phyloP scores from a whole-genome alignment of 2,329 filamentous ascomycete genomes.

The Fusarium sp. region DNA sequence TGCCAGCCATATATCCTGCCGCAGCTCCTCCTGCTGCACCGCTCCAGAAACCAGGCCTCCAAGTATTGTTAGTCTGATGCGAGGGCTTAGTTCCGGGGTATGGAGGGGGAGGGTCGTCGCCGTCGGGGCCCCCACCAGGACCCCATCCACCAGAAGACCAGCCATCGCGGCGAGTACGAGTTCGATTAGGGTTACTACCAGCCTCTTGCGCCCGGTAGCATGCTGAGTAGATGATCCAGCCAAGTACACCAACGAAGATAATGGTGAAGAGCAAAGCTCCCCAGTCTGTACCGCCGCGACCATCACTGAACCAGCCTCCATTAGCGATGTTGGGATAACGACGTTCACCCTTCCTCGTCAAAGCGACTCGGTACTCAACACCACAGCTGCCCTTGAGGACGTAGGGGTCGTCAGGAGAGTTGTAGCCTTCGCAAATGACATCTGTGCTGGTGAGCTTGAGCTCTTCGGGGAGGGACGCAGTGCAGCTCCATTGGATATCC shows the following conservation, averaged over 20 bases:
- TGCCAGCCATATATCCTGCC: slow-evolving; percentile 73
- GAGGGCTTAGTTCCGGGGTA: slow-evolving; percentile 55
- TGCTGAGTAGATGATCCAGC: slow-evolving; percentile 71
- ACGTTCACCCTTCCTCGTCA: slow-evolving; percentile 81
- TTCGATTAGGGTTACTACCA: slow-evolving; percentile 17
- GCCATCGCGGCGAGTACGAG: slow-evolving; percentile 41
- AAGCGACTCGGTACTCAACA: slow-evolving; percentile 84
- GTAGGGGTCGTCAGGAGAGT: slow-evolving; percentile 78
- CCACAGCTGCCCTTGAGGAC: slow-evolving; percentile 93
- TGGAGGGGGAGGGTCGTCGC: slow-evolving; percentile 65
- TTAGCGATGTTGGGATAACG: slow-evolving; percentile 70
- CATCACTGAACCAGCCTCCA: slow-evolving; percentile 51
- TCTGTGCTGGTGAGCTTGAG: slow-evolving; percentile 84
- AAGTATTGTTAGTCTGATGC: slow-evolving; percentile 59
- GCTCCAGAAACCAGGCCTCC: slow-evolving; percentile 81
- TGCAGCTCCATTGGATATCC: slow-evolving; percentile 93
- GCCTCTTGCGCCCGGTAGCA: slow-evolving; percentile 46
- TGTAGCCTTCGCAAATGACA: slow-evolving; percentile 92
- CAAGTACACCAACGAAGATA: slow-evolving; percentile 68
- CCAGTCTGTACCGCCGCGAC: slow-evolving; percentile 48
- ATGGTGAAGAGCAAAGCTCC: slow-evolving; percentile 66
- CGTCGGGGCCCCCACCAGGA: slow-evolving; percentile 53
- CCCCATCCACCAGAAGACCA: slow-evolving; percentile 53
- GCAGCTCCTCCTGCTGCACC: slow-evolving; percentile 76
- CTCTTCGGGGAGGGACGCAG: slow-evolving; percentile 68